Evolutionary conservation across 2,329 filamentous ascomycete species (phyloP), one percentile per base, ranked within the genome.

Genomic region (Celoporthe dispersa): DNA sequence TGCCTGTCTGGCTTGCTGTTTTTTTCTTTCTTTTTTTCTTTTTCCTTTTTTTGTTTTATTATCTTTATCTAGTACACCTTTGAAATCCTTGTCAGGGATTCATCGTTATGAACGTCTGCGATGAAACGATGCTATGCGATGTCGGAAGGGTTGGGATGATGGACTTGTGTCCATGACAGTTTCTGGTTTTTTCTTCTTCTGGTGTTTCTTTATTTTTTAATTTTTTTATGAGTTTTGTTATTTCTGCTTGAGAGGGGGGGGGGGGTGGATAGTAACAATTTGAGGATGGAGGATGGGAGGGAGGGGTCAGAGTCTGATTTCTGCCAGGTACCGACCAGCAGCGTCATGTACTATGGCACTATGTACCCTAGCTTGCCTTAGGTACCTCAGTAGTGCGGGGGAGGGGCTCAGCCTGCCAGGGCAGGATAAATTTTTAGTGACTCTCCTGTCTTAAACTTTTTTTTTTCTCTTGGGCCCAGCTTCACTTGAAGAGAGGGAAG

Each of bases 371-470:
- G 57, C 44, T 48, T 61, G 35, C 33, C n/a, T 31, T 31, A 28
- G 61, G 61, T 19, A 22, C 37, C 25, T 25, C 16, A 59, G 55
- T 39, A 66, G 64, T 70, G 70, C 68, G 70, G 70, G 70, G 70
- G 70, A 70, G 70, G 70, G 70, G 70, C n/a, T n/a, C 66, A 59
- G 11, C 16, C 62, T 44, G 41, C 68, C 70, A 63, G 57, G n/a
- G 64, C 55, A 62, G 70, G 48, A 48, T 62, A 67, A 72, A 71
- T 70, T 68, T 70, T 72, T 72, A 55, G 62, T 55, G 70, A 68
- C 61, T 41, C 62, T 39, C 31, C 51, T 60, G n/a, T 41, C 37
- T 37, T 44, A 31, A 44, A n/a, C 19, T 51, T 65, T 68, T 67
- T 35, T 39, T 59, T 65, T 68, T 64, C 8, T 16, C 64, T 61